A percentile compares a stretch with the other conserved stretches of the same genome.
Conservation (phyloP, 306 rosid species). For the Medicago arabica region DNA sequence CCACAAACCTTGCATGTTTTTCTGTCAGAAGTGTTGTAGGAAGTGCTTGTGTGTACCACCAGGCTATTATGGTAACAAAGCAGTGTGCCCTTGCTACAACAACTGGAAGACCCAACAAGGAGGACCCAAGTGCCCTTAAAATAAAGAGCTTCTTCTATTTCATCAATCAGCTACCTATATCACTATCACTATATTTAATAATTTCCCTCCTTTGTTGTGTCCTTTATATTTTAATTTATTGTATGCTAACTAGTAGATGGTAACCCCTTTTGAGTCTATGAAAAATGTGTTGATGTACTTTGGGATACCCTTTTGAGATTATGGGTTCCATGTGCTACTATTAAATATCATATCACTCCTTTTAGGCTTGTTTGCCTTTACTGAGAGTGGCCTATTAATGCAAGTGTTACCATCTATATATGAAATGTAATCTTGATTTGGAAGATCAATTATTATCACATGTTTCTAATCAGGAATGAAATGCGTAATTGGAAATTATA, state of each 20-base stretch:
- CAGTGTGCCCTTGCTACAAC: slow-evolving; percentile 55
- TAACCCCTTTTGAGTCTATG: slow-evolving; percentile 17
- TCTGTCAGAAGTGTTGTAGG: slow-evolving; percentile 53
- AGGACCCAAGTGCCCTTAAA: slow-evolving; percentile 53
- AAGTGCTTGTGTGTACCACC: slow-evolving; percentile 52
- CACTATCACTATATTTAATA: not conserved
- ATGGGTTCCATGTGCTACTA: slow-evolving; percentile 23
- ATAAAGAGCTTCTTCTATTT: not conserved
- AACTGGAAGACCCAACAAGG: slow-evolving; percentile 53
- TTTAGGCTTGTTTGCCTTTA: slow-evolving; percentile 38
- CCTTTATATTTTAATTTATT: not conserved
- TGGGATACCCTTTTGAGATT: slow-evolving; percentile 22
- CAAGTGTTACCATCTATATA: slow-evolving; percentile 20
- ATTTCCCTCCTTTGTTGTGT: not conserved
- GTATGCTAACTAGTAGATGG: slow-evolving; percentile 15
- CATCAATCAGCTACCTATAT: not conserved
- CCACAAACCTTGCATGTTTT: slow-evolving; percentile 54
- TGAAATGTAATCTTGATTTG: slow-evolving; percentile 29
- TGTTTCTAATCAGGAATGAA: not conserved
- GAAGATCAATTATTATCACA: not conserved
- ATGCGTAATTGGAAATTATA: not conserved
- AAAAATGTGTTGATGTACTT: slow-evolving; percentile 32
- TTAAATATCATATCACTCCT: slow-evolving; percentile 36
- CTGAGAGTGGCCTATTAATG: slow-evolving; percentile 41
- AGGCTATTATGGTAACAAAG: slow-evolving; percentile 49